Base-by-base conservation (phyloP, 257 asterid genomes). In the Ballota nigra region DNA sequence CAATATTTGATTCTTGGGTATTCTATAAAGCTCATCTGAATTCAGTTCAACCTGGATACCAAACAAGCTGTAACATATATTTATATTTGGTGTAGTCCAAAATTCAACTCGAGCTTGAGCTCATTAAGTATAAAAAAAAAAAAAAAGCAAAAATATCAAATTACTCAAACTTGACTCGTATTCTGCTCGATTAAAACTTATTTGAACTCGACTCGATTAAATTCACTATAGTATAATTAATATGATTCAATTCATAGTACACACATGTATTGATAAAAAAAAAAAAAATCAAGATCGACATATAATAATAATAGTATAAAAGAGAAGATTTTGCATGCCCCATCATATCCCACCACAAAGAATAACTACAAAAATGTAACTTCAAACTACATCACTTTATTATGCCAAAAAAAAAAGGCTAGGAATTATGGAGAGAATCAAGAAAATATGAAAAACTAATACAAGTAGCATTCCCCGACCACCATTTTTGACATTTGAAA, bases 401-500 rank as follows among this genome's bases (percentile, higher is more conserved):
- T 4, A 45, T 45, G 53, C 53, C 53, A 45, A 23, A 55, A 55
- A 3, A 55, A 34, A 26, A 0, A 6, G n/a, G n/a, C n/a, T n/a
- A 19, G 28, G 8, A 53, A 5, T 26, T 28, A 4, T 33, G 64
- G 36, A 22, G 36, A 16, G 29, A 66, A 47, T 47, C 56, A 47
- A 24, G 71, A 26, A 52, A 33, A 53, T 8, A 16, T 23, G 15
- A 26, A 16, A 26, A 23, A 11, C 15, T 6, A 24, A 8, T 19
- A 8, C 34, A 45, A n/a, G 26, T 47, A 8, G 40, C 52, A 61
- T 59, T 28, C 69, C 56, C 40, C 33, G 45, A 36, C 34, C 66
- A 52, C 66, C 47, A 61, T 16, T 73, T 73, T 15, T 63, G 23
- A 64, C 66, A 16, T 24, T 36, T 59, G 41, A 59, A 28, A 59